Evolutionary conservation across 176 grass and related monocot species (phyloP).

Genomic region (Cenchrus fungigraminus): DNA sequence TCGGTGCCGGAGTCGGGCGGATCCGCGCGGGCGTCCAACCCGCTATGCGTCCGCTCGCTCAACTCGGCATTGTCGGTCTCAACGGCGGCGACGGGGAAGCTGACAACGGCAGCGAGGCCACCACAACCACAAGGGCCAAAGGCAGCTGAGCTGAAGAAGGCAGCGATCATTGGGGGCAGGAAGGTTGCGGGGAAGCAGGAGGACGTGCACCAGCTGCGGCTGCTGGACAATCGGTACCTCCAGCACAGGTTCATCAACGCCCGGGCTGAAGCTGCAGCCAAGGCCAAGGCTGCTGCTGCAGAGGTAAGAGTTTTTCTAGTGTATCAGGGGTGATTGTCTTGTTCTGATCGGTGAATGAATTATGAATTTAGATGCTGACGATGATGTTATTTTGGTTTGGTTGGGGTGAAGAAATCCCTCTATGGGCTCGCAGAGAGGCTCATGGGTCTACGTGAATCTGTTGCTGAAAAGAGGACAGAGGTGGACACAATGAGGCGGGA

Average conservation of each 20-base stretch:
- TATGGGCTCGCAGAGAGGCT: constrained; percentile 49
- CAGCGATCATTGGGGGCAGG: constrained; percentile 21
- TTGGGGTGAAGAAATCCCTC: constrained; percentile 62
- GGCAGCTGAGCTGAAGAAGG: constrained; percentile 56
- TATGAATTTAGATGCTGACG: constrained; percentile 16
- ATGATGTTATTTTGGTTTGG: background rate
- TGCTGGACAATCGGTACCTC: constrained; percentile 68
- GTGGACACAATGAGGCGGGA: constrained; percentile 56
- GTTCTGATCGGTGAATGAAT: background rate
- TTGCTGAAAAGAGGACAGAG: constrained; percentile 53
- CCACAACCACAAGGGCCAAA: constrained; percentile 66
- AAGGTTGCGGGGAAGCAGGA: constrained; percentile 61
- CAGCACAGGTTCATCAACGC: constrained; percentile 79
- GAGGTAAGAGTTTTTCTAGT: constrained; percentile 49
- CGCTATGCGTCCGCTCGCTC: constrained; percentile 70
- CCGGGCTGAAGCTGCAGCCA: constrained; percentile 39
- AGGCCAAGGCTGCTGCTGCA: constrained; percentile 50
- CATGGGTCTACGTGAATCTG: constrained; percentile 40
- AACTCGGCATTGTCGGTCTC: constrained; percentile 64
- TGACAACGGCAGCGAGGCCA: constrained; percentile 44
- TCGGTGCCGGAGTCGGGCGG: constrained; percentile 67
- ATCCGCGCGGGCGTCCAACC: constrained; percentile 56
- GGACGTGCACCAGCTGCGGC: constrained; percentile 70
- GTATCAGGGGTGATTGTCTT: background rate
- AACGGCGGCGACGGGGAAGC: constrained; percentile 38